Conservation (phyloP, 2,329 filamentous ascomycete genomes). For the Colletotrichum incanum region DNA sequence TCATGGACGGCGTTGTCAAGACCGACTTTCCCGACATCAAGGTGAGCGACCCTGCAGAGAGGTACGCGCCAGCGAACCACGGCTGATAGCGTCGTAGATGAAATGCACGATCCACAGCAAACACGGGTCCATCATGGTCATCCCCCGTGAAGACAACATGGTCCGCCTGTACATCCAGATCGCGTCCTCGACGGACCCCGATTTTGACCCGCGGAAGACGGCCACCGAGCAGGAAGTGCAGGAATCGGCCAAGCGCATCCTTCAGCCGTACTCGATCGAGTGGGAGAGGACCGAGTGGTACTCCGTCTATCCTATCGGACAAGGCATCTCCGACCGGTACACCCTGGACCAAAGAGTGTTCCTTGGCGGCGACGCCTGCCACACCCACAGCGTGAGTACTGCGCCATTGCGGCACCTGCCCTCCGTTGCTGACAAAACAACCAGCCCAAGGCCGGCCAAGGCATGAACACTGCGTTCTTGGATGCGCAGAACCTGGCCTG, state of each 20-base stretch:
- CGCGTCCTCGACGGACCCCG: constrained; percentile 71
- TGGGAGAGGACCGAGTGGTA: constrained; percentile 82
- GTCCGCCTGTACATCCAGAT: constrained; percentile 80
- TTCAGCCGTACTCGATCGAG: constrained; percentile 77
- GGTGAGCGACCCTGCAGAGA: constrained; percentile 54
- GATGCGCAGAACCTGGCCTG: constrained; percentile 93
- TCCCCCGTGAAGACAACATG: constrained; percentile 76
- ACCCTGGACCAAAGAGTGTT: constrained; percentile 80
- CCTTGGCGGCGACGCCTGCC: constrained; percentile 83
- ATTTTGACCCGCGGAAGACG: constrained; percentile 74
- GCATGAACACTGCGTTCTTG: constrained; percentile 85
- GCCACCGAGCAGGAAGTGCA: constrained; percentile 77
- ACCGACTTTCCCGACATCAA: constrained; percentile 86
- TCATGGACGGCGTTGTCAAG: constrained; percentile 81
- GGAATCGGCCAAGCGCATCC: constrained; percentile 74
- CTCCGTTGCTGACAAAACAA: constrained; percentile 3
- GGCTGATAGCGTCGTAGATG: constrained; percentile 61
- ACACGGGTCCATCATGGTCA: constrained; percentile 84
- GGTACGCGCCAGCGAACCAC: not conserved
- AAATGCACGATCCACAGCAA: constrained; percentile 84
- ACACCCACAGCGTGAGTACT: constrained; percentile 78
- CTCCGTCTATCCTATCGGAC: constrained; percentile 83
- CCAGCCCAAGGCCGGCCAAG: constrained; percentile 83
- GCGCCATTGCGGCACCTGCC: not conserved
- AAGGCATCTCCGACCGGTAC: constrained; percentile 79